phyloP scores from a whole-genome alignment of 371 early-diverging fungal species.

The Actinomucor elegans region DNA sequence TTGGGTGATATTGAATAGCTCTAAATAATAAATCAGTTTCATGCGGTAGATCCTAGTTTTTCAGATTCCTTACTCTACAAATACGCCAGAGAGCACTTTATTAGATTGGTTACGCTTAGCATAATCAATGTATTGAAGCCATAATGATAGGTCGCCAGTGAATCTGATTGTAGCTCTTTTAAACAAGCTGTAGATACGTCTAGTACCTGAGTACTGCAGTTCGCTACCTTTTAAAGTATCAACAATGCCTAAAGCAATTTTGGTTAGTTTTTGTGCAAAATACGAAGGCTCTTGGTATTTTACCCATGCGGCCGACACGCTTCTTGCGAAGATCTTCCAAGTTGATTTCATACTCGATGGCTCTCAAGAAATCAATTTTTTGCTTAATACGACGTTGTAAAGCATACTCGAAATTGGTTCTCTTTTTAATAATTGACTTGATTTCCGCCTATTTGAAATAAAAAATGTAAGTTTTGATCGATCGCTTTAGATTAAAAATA shows the following conservation, averaged over 20 bases:
- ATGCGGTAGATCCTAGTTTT: not conserved
- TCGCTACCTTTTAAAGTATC: constrained; percentile 9
- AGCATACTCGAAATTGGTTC: constrained; percentile 87
- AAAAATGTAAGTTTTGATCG: not conserved
- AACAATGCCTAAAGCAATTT: not conserved
- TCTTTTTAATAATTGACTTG: constrained; percentile 83
- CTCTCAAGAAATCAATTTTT: constrained; percentile 82
- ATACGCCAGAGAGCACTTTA: constrained; percentile 72
- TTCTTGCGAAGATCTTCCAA: constrained; percentile 83
- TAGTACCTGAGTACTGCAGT: constrained; percentile 58
- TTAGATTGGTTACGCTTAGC: constrained; percentile 58
- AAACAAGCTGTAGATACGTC: constrained; percentile 77
- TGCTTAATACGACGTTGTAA: constrained; percentile 75
- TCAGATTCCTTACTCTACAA: constrained; percentile 60
- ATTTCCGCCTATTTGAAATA: constrained; percentile 71
- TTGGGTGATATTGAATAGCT: constrained; percentile 87
- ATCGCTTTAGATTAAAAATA: not conserved
- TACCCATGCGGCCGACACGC: constrained; percentile 64
- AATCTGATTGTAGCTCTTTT: constrained; percentile 81
- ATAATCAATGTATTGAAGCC: constrained; percentile 92
- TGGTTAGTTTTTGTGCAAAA: too few relatives aligned
- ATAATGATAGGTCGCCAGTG: constrained; percentile 77
- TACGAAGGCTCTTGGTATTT: too few relatives aligned
- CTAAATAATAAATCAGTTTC: constrained; percentile 27
- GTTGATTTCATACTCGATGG: constrained; percentile 93